Percentiles rank a stretch among this genome's conserved stretches.
phyloP scores from a whole-genome alignment of 768 basidiomycete genomes.

The Trametes gibbosa region DNA sequence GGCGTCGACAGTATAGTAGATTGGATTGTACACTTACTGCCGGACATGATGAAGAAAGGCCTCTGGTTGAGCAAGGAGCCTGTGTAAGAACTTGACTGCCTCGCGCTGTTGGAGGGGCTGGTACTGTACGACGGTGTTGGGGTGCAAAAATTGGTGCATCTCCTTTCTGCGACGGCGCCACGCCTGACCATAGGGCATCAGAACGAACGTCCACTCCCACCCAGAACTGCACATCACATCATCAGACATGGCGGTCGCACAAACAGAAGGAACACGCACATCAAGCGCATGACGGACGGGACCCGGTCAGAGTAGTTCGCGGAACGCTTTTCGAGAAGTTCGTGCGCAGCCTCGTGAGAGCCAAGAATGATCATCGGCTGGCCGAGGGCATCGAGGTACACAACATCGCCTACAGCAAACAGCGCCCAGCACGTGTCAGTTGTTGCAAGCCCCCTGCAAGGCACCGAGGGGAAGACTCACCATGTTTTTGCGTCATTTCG shows the following conservation, averaged over 20 bases:
- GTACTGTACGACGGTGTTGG: slow-evolving; percentile 11
- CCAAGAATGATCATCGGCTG: slow-evolving; percentile 23
- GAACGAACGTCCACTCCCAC: slow-evolving; percentile 17
- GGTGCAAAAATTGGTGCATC: slow-evolving; percentile 15
- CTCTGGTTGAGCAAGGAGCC: slow-evolving; percentile 3
- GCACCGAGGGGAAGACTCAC: slow-evolving; percentile 5
- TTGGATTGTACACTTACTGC: not conserved
- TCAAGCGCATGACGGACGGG: slow-evolving; percentile 15
- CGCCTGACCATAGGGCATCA: slow-evolving; percentile 11
- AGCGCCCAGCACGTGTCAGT: not conserved
- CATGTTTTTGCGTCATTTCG: slow-evolving; percentile 17
- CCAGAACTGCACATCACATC: not conserved
- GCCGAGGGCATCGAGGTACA: slow-evolving; percentile 21
- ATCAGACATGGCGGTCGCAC: not conserved
- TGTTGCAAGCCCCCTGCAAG: no score
- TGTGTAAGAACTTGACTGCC: slow-evolving; percentile 3
- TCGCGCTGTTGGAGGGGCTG: slow-evolving; percentile 12
- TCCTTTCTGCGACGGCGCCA: slow-evolving; percentile 15
- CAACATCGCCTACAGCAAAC: slow-evolving; percentile 18
- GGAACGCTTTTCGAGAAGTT: slow-evolving; percentile 28
- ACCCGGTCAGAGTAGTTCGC: slow-evolving; percentile 27
- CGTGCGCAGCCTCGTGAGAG: slow-evolving; percentile 19
- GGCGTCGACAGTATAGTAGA: not conserved
- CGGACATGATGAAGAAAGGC: slow-evolving; percentile 11
- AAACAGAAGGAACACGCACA: not conserved